Conservation (phyloP, 2,329 filamentous ascomycete species). For the Aspergillus candidus region DNA sequence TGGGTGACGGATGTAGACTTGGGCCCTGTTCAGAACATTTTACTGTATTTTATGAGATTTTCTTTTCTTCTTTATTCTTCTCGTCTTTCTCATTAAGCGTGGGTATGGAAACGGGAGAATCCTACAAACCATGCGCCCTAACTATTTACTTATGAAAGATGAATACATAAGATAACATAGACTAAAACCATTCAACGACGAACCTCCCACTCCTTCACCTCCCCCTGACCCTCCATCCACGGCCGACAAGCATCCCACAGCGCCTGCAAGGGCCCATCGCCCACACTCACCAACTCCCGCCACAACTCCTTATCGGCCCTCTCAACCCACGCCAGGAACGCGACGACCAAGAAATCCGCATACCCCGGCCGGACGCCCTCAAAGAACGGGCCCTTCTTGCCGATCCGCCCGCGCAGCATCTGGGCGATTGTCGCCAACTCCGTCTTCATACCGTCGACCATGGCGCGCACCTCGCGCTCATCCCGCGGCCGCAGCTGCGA, state of each 20-base stretch:
- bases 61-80: too few species aligned
- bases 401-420: conserved; percentile 23
- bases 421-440: conserved; percentile 16
- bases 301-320: conserved; percentile 18
- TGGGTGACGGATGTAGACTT: conserved; percentile 4
- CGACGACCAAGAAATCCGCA: conserved; percentile 25
- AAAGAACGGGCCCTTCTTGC: conserved; percentile 30
- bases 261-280: conserved; percentile 23
- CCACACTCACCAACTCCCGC: conserved; percentile 18
- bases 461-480: conserved; percentile 11
- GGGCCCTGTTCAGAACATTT: too few species aligned
- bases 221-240: conserved; percentile 29
- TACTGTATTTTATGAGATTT: too few species aligned
- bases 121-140: too few species aligned
- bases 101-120: not conserved
- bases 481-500: conserved; percentile 24
- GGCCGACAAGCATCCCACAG: conserved; percentile 27
- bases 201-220: conserved; percentile 29
- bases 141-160: not conserved
- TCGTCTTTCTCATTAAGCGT: too few species aligned
- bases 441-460: conserved; percentile 16
- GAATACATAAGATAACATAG: not conserved
- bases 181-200: conserved; percentile 6
- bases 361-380: conserved; percentile 27
- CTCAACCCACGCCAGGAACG: conserved; percentile 22